These are phyloP conservation scores for Aegilops speltoides DNA, from an alignment of 176 grass and related monocot genomes.

Conservation along the genomic window DNA sequence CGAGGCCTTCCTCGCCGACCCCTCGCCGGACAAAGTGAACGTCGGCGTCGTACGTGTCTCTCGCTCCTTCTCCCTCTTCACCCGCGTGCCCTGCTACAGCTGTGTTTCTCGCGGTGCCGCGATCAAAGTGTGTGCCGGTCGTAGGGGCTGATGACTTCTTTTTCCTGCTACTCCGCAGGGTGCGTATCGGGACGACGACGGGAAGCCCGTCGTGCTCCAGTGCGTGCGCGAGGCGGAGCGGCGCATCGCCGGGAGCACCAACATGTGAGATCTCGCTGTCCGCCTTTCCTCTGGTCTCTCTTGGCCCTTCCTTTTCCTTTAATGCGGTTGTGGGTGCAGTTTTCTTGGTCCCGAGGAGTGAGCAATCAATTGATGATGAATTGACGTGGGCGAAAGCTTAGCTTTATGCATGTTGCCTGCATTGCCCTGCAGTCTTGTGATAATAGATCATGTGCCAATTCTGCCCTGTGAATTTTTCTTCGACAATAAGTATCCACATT, in stretches of 20 bases:
- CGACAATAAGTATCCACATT: neutral
- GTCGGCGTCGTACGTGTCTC: conserved; percentile 64
- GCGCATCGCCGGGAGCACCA: conserved; percentile 65
- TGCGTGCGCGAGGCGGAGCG: conserved; percentile 92
- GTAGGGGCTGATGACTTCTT: neutral
- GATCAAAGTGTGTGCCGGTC: neutral
- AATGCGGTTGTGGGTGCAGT: neutral
- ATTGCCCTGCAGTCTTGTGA: neutral
- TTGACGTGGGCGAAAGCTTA: conserved; percentile 13
- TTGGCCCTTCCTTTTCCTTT: neutral
- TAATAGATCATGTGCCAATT: neutral
- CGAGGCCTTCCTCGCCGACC: conserved; percentile 94
- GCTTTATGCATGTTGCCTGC: neutral
- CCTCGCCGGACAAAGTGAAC: conserved; percentile 80
- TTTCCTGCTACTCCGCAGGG: conserved; percentile 39
- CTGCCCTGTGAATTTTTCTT: neutral
- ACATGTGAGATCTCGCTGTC: conserved; percentile 66
- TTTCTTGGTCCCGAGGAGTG: neutral
- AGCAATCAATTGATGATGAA: neutral
- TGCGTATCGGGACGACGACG: conserved; percentile 89
- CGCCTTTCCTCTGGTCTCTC: neutral
- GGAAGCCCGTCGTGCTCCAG: conserved; percentile 78
- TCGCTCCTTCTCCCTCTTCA: neutral
- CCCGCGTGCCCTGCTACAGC: neutral
- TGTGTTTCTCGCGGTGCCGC: neutral